phyloP scores from a whole-genome alignment of 78 protist genomes.

The Speleostelium caveatum region DNA sequence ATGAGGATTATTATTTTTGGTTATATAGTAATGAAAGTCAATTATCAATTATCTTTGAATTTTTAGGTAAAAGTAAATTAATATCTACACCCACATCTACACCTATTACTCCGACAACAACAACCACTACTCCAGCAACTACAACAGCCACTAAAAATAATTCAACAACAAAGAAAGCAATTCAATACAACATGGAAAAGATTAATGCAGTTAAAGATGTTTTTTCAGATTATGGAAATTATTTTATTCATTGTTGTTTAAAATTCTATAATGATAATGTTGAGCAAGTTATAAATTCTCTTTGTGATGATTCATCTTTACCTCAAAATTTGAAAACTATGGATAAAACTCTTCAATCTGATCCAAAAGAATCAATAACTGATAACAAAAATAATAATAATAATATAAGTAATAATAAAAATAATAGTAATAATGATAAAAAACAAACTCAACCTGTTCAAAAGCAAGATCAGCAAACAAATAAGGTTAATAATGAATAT shows the following conservation, averaged over 20 bases:
- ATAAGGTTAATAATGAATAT: too few species aligned
- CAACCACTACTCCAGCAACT: background rate
- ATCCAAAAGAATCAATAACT: constrained; percentile 3
- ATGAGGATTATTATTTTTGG: too few species aligned
- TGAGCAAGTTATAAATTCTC: constrained; percentile 41
- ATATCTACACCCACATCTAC: too few species aligned
- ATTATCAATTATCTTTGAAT: background rate
- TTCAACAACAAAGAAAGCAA: background rate
- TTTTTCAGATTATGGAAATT: constrained; percentile 41
- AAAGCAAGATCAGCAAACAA: background rate
- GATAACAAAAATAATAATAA: too few species aligned
- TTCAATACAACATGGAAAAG: background rate
- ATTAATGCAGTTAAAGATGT: constrained; percentile 26
- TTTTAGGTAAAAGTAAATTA: background rate
- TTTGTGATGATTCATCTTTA: constrained; percentile 49
- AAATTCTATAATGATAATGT: constrained; percentile 52
- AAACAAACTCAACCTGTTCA: background rate
- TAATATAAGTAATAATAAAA: too few species aligned
- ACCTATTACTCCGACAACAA: background rate
- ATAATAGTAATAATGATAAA: too few species aligned
- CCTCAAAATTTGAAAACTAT: constrained; percentile 44
- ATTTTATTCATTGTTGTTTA: constrained; percentile 35
- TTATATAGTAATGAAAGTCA: background rate
- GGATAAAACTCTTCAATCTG: constrained; percentile 14
- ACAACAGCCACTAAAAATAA: background rate